phyloP scores from a whole-genome alignment of 2,329 filamentous ascomycete species.

The Aspergillus niger region DNA sequence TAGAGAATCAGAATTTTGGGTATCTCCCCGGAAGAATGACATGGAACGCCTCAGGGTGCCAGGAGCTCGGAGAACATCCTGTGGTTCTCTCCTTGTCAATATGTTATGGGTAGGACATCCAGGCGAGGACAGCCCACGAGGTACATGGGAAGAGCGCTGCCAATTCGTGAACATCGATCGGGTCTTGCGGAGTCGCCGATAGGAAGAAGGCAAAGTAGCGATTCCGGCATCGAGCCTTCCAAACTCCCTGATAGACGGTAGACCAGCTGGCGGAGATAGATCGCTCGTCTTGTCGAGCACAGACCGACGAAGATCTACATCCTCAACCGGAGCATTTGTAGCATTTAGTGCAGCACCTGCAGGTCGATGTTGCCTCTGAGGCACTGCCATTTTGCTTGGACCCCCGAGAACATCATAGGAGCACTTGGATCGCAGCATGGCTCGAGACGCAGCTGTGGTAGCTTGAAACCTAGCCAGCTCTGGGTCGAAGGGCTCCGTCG shows the following conservation, averaged over 20 bases:
- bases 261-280: conserved; percentile 19
- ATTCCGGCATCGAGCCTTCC: conserved; percentile 38
- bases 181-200: conserved; percentile 49
- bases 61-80: conserved; percentile 17
- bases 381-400: conserved; percentile 28
- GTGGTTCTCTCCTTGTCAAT: background rate
- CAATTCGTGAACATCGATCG: conserved; percentile 52
- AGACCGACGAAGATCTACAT: conserved; percentile 8
- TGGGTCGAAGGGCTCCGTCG: conserved; percentile 32
- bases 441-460: conserved; percentile 44
- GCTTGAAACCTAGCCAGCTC: conserved; percentile 38
- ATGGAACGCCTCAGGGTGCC: conserved; percentile 43
- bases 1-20: conserved; percentile 20
- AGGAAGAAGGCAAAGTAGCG: conserved; percentile 49
- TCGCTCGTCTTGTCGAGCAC: conserved; percentile 6
- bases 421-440: conserved; percentile 42
- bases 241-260: conserved; percentile 35
- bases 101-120: conserved; percentile 12
- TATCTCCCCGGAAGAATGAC: conserved; percentile 43
- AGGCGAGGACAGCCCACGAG: conserved; percentile 19
- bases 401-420: conserved; percentile 36
- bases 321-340: conserved; percentile 14
- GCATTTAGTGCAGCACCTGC: conserved; percentile 18
- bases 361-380: conserved; percentile 27
- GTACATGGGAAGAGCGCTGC: conserved; percentile 30